These are phyloP conservation scores for Ascocoryne sarcoides DNA, from an alignment of 2,329 filamentous ascomycete species.

Conservation along the genomic window DNA sequence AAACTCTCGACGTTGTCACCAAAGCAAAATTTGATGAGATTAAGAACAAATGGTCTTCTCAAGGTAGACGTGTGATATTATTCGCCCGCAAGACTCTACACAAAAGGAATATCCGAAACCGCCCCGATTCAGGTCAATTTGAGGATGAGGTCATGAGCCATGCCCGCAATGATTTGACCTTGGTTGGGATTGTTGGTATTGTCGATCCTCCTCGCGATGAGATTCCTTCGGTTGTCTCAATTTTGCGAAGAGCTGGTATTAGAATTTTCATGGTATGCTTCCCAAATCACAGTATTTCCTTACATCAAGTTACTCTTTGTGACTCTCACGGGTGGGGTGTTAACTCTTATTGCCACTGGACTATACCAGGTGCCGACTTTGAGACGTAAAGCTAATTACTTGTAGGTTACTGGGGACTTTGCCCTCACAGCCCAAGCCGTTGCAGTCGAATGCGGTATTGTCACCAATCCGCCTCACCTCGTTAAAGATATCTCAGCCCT, in stretches of 20 bases:
- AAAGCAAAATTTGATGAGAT: conserved; percentile 42
- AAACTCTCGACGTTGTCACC: conserved; percentile 39
- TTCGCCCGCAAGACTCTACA: conserved; percentile 52
- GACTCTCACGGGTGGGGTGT: too few relatives aligned
- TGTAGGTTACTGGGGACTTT: conserved; percentile 64
- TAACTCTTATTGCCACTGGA: too few relatives aligned
- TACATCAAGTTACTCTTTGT: too few relatives aligned
- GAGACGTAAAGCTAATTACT: not conserved
- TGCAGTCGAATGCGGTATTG: conserved; percentile 62
- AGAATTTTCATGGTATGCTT: conserved; percentile 62
- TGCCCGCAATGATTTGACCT: conserved; percentile 38
- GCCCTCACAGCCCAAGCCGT: conserved; percentile 67
- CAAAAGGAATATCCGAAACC: conserved; percentile 31
- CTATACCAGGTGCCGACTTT: too few relatives aligned
- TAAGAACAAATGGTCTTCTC: conserved; percentile 60
- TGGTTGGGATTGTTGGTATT: conserved; percentile 49
- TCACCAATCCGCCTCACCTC: conserved; percentile 41
- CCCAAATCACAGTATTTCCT: not conserved
- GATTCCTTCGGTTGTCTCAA: conserved; percentile 50
- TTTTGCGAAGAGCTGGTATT: conserved; percentile 60
- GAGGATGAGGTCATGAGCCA: conserved; percentile 50
- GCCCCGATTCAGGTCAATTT: conserved; percentile 39
- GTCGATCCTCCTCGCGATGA: conserved; percentile 52
- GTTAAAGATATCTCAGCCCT: conserved; percentile 45
- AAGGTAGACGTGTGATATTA: conserved; percentile 60